Conservation (phyloP, 257 asterid species). For the Rhazya stricta region DNA sequence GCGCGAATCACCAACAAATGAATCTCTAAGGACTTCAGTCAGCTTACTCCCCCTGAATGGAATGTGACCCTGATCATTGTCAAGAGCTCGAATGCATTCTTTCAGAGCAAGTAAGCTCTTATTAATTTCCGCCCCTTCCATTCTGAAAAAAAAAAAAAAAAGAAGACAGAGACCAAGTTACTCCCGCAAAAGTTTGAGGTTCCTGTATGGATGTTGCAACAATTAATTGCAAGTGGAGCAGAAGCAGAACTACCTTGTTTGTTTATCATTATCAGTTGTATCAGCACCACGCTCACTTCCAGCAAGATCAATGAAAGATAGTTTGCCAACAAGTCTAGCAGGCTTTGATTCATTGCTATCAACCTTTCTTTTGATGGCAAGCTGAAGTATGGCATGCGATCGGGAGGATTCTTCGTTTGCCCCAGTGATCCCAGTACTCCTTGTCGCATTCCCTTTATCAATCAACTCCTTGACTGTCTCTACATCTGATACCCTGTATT, state of each 20-base stretch:
- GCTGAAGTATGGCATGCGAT: constrained; percentile 43
- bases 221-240: too few relatives aligned
- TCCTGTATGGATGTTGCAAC: not conserved
- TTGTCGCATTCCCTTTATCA: constrained; percentile 34
- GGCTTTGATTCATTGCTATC: constrained; percentile 36
- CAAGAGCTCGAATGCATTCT: constrained; percentile 35
- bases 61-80: constrained; percentile 33
- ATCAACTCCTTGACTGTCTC: constrained; percentile 34
- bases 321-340: constrained; percentile 31
- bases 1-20: constrained; percentile 37
- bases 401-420: constrained; percentile 42
- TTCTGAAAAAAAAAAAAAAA: too few relatives aligned
- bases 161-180: not conserved
- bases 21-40: constrained; percentile 37
- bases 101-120: constrained; percentile 32
- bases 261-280: constrained; percentile 38
- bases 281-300: constrained; percentile 48
- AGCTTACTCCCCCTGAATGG: constrained; percentile 39
- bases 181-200: not conserved
- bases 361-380: constrained; percentile 26
- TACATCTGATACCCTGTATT: constrained; percentile 28
- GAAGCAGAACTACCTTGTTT: constrained; percentile 25
- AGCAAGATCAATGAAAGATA: constrained; percentile 43
- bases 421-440: constrained; percentile 41
- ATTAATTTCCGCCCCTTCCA: constrained; percentile 36